phyloP scores from a whole-genome alignment of 257 asterid genomes.

The Nicotiana otophora region DNA sequence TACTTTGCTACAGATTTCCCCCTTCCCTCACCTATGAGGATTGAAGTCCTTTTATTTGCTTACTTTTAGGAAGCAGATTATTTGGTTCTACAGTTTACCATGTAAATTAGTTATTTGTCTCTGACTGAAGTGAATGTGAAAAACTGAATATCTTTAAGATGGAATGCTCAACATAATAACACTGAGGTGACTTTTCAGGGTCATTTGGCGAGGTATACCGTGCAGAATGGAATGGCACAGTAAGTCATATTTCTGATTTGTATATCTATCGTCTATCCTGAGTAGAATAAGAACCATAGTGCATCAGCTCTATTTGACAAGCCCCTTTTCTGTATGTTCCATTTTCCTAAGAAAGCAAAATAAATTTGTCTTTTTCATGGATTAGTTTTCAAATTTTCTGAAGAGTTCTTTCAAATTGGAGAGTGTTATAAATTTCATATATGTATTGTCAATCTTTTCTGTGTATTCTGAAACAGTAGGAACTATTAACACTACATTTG shows the following conservation, averaged over 20 bases:
- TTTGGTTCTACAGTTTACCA: neutral
- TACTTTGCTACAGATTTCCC: neutral
- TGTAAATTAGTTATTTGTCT: neutral
- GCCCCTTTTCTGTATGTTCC: neutral
- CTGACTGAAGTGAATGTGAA: neutral
- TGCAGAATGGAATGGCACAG: conserved; percentile 95
- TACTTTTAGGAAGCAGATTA: conserved; percentile 1
- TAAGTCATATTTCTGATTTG: conserved; percentile 30
- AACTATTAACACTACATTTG: neutral
- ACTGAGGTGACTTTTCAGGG: conserved; percentile 46
- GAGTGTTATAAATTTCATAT: neutral
- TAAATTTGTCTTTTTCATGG: neutral
- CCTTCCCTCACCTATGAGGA: neutral
- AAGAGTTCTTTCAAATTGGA: neutral
- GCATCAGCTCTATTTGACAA: neutral
- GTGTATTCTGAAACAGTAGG: neutral
- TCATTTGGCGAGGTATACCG: conserved; percentile 97
- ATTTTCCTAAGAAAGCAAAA: neutral
- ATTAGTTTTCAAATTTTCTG: neutral
- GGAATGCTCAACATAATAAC: neutral
- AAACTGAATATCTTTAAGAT: neutral
- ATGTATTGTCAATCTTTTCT: neutral
- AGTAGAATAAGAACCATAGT: conserved; percentile 1
- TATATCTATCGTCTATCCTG: neutral
- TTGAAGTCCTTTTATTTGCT: neutral